These are phyloP conservation scores for Gracilariopsis chorda DNA, from an alignment of 23 red algal species.

Conservation along the genomic window DNA sequence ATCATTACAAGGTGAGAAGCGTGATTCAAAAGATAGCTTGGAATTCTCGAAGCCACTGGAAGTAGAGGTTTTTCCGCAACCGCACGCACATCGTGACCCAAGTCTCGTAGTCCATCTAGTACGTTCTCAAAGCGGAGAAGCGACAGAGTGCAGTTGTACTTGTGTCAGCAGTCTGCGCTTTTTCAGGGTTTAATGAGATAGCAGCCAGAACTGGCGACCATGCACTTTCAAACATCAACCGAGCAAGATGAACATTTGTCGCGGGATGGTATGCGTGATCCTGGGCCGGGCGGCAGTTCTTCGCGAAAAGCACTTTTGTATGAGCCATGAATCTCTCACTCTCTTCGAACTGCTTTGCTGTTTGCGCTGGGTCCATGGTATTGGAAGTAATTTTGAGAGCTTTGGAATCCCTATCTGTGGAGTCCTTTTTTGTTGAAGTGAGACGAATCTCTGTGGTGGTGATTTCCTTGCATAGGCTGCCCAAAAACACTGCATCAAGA, in stretches of 20 bases:
- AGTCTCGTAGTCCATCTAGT: constrained; percentile 26
- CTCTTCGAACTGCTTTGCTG: constrained; percentile 50
- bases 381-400: not conserved
- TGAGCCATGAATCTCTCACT: constrained; percentile 77
- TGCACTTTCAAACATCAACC: constrained; percentile 84
- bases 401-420: constrained; percentile 9
- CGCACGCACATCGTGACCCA: constrained; percentile 79
- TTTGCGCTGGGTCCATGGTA: constrained; percentile 28
- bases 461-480: constrained; percentile 79
- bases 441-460: constrained; percentile 67
- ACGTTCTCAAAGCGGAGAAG: constrained; percentile 4
- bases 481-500: constrained; percentile 58
- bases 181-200: constrained; percentile 61
- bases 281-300: constrained; percentile 22
- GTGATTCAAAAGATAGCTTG: not conserved
- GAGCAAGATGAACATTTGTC: constrained; percentile 72
- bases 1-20: constrained; percentile 21
- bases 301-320: constrained; percentile 61
- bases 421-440: constrained; percentile 33
- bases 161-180: constrained; percentile 34
- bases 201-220: constrained; percentile 81
- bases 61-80: constrained; percentile 60
- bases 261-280: constrained; percentile 80
- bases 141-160: constrained; percentile 33
- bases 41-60: constrained; percentile 16